Percentiles rank a stretch among this genome's conserved stretches.
phyloP scores from a whole-genome alignment of 768 basidiomycete species.

The Lactarius akahatsu region DNA sequence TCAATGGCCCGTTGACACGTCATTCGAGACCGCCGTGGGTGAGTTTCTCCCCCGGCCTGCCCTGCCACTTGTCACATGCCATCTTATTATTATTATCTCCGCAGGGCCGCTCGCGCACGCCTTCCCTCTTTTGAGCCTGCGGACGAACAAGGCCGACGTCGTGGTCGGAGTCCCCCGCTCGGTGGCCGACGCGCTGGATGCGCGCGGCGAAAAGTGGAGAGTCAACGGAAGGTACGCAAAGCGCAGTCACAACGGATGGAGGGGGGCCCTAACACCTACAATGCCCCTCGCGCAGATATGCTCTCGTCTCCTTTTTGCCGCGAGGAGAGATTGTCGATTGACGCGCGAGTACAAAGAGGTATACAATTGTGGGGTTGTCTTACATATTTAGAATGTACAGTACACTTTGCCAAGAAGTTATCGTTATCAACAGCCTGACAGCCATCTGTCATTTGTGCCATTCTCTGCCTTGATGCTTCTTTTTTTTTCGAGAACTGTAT shows the following conservation, averaged over 20 bases:
- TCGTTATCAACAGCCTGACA: not conserved
- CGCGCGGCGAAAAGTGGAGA: slow-evolving; percentile 68
- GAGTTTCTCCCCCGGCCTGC: slow-evolving; percentile 25
- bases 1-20: slow-evolving; percentile 78
- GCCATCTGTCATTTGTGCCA: too few species aligned
- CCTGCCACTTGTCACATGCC: slow-evolving; percentile 8
- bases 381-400: not conserved
- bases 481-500: too few species aligned
- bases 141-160: slow-evolving; percentile 96
- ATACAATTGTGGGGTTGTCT: not conserved
- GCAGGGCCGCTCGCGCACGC: slow-evolving; percentile 74
- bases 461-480: too few species aligned
- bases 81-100: not conserved
- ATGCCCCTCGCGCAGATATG: slow-evolving; percentile 15
- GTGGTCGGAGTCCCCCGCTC: slow-evolving; percentile 77
- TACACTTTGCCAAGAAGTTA: not conserved
- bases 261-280: not conserved
- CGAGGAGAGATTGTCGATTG: not conserved
- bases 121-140: slow-evolving; percentile 79
- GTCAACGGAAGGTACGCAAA: slow-evolving; percentile 71
- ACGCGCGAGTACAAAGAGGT: not conserved
- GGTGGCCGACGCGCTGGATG: slow-evolving; percentile 65
- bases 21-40: slow-evolving; percentile 75
- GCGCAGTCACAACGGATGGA: too few species aligned
- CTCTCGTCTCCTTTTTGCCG: slow-evolving; percentile 21